phyloP scores from a whole-genome alignment of 2,329 filamentous ascomycete species.

The Monilinia vaccinii-corymbosi region DNA sequence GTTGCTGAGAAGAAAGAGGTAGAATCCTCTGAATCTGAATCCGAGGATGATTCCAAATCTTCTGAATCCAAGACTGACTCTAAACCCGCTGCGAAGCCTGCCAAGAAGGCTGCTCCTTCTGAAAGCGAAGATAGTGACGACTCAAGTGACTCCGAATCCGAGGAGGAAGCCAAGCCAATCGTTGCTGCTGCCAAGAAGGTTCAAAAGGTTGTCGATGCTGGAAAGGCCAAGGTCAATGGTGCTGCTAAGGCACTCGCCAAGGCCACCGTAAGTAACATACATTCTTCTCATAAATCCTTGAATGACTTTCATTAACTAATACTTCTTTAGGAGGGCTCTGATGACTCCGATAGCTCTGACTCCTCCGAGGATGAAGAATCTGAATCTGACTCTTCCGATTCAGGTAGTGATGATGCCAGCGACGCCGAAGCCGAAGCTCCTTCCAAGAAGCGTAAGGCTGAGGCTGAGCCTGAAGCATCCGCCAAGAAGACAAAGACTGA shows the following conservation, averaged over 20 bases:
- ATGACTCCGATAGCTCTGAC: constrained; percentile 11
- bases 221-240: constrained; percentile 25
- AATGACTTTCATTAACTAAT: neutral
- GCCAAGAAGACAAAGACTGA: constrained; percentile 46
- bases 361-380: constrained; percentile 19
- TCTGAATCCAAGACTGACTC: constrained; percentile 27
- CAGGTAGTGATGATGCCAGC: constrained; percentile 11
- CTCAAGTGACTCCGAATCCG: constrained; percentile 24
- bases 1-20: constrained; percentile 30
- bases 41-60: no score
- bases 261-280: constrained; percentile 24
- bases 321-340: neutral
- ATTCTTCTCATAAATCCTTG: neutral
- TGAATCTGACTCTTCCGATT: constrained; percentile 19
- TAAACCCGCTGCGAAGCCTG: constrained; percentile 11
- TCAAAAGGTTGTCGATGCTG: constrained; percentile 22
- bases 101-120: constrained; percentile 24
- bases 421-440: constrained; percentile 30
- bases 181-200: constrained; percentile 20
- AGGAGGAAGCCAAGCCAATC: constrained; percentile 20
- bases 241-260: constrained; percentile 25
- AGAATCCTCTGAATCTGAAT: constrained; percentile 30
- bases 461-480: constrained; percentile 34
- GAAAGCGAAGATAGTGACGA: constrained; percentile 24
- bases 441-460: constrained; percentile 53